Evolutionary conservation across 306 rosid species (phyloP).

Genomic region (Senna siamea): DNA sequence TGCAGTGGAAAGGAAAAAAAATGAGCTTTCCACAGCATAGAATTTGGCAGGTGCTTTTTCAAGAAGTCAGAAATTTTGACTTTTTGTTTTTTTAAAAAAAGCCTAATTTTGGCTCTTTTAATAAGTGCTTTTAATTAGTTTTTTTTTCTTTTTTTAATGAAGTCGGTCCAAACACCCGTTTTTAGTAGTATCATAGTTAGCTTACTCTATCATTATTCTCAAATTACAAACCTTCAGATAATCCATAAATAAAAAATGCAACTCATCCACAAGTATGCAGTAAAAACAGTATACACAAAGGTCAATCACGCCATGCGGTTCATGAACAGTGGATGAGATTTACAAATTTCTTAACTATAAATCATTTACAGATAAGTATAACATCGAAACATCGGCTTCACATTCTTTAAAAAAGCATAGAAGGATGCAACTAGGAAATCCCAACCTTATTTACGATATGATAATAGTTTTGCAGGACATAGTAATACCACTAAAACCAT

Average conservation of each 20-base stretch:
- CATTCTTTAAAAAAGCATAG: slow-evolving; percentile 7
- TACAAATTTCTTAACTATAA: neutral
- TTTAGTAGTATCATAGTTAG: too few species aligned
- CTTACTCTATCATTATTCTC: neutral
- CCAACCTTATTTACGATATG: neutral
- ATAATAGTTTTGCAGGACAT: neutral
- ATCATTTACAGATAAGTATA: neutral
- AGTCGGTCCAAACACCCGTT: too few species aligned
- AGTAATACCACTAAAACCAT: neutral
- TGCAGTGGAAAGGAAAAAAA: too few species aligned
- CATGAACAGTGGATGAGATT: neutral
- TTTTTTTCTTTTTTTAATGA: too few species aligned
- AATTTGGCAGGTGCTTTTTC: too few species aligned
- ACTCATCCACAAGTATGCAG: neutral
- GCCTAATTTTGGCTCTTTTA: too few species aligned
- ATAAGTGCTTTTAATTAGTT: too few species aligned
- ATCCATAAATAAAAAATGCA: neutral
- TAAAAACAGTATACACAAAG: neutral
- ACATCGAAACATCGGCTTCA: neutral
- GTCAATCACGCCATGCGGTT: neutral
- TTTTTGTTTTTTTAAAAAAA: too few species aligned
- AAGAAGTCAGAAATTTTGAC: too few species aligned
- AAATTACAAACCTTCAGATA: neutral
- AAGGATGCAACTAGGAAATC: neutral
- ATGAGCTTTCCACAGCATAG: too few species aligned